Evolutionary conservation across 768 basidiomycete species (phyloP), one percentile per base, ranked within the genome.

Genomic region (Suillus weaverae): DNA sequence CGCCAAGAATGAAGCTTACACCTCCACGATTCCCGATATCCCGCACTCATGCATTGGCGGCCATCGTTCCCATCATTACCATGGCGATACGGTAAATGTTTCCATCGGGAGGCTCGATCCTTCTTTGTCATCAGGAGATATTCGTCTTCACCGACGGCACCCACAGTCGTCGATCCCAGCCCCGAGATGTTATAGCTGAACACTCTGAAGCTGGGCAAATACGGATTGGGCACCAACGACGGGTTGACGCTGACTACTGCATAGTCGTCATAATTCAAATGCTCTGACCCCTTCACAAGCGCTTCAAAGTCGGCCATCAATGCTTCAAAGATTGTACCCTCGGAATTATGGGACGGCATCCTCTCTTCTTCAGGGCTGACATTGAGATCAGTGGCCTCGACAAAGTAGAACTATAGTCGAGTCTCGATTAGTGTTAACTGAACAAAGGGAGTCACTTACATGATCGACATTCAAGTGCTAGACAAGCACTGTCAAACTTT

Each of bases 391-490:
- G 78, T 78, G 8, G 79, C 82, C 68, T 86, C 83, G 30, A 87
- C 68, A 67, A 86, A 85, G 65, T 82, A 84, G 72, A 87, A 88
- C 86, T 87, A 53, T 41, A 33, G 20, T 50, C 22, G 59, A 18
- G 36, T 32, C 38, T 64, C 39, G 39, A 51, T 48, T 36, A 64
- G 11, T 46, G 44, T 20, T 6, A 26, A 38, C 14, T 22, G 65
- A 53, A 57, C 35, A 61, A 69, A 68, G 68, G 62, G 64, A 65
- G 32, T 62, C 51, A 68, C 82, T 51, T 82, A 89, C 89, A 77
- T 89, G 88, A 78, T 96, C 94, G 20, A 86, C 84, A 75, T 95
- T 94, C 91, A 90, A 90, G 75, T 94, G 89, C 88, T 90, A 50
- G 36, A 53, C 62, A 61, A 62, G 41, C 56, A 65, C 48, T 20